These are phyloP conservation scores for Agarophyton chilense DNA, from an alignment of 23 red algal genomes.

Conservation along the genomic window DNA sequence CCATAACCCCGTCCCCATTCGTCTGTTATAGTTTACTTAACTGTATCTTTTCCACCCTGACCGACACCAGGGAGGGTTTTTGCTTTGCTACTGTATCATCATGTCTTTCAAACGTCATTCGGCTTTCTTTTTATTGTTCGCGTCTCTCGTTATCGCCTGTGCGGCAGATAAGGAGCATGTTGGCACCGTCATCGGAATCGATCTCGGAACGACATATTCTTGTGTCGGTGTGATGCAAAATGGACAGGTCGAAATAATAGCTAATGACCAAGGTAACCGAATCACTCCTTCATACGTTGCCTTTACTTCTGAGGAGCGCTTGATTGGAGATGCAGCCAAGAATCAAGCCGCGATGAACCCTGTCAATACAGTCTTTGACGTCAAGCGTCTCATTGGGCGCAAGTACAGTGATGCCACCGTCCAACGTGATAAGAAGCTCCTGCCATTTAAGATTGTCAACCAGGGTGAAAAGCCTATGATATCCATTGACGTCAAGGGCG, in stretches of 20 bases:
- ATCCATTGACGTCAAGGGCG: slow-evolving; percentile 82
- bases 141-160: not conserved
- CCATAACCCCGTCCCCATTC: not conserved
- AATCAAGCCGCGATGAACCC: slow-evolving; percentile 99
- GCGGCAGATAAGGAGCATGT: slow-evolving; percentile 65
- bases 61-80: too few species aligned
- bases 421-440: slow-evolving; percentile 94
- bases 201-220: slow-evolving; percentile 96
- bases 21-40: not conserved
- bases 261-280: slow-evolving; percentile 96
- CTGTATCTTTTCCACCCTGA: too few species aligned
- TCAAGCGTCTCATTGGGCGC: slow-evolving; percentile 96
- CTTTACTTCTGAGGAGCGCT: slow-evolving; percentile 91
- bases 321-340: slow-evolving; percentile 98
- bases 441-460: slow-evolving; percentile 93
- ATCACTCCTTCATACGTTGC: slow-evolving; percentile 98
- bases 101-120: not conserved
- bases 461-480: slow-evolving; percentile 97
- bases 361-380: slow-evolving; percentile 92
- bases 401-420: slow-evolving; percentile 90
- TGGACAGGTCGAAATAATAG: slow-evolving; percentile 97
- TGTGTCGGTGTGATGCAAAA: slow-evolving; percentile 99
- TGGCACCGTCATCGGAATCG: slow-evolving; percentile 95
- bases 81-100: too few species aligned
- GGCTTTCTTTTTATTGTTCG: slow-evolving; percentile 3